These are phyloP conservation scores for Cyberlindnera petersonii DNA, from an alignment of 805 yeast genomes.

Conservation along the genomic window DNA sequence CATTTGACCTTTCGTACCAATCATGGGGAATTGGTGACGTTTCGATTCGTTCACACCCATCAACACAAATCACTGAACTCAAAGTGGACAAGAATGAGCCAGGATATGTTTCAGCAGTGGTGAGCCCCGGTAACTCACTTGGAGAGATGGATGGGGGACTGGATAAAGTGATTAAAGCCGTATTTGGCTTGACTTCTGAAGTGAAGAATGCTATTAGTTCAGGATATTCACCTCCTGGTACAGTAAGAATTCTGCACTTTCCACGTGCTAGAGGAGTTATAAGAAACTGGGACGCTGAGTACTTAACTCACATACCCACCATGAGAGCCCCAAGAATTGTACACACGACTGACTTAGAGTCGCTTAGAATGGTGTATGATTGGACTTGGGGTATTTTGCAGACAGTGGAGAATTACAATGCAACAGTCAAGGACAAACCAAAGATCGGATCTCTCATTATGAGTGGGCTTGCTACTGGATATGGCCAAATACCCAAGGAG, in stretches of 20 bases:
- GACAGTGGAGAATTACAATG: slow-evolving; percentile 7
- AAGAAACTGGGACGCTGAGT: slow-evolving; percentile 29
- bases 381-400: slow-evolving; percentile 35
- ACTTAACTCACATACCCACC: slow-evolving; percentile 37
- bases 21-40: neutral
- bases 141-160: slow-evolving; percentile 41
- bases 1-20: slow-evolving; percentile 2
- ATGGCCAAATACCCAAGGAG: slow-evolving; percentile 32
- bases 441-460: slow-evolving; percentile 23
- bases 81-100: neutral
- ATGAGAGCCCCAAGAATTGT: slow-evolving; percentile 34
- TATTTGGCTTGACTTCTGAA: slow-evolving; percentile 22
- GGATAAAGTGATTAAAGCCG: slow-evolving; percentile 32
- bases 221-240: slow-evolving; percentile 26
- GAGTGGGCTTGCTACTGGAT: slow-evolving; percentile 41
- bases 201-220: slow-evolving; percentile 25
- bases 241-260: slow-evolving; percentile 1
- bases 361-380: slow-evolving; percentile 32
- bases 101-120: slow-evolving; percentile 23
- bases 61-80: neutral
- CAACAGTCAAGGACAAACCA: slow-evolving; percentile 4
- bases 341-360: slow-evolving; percentile 8
- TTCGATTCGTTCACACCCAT: neutral
- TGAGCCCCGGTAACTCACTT: slow-evolving; percentile 39
- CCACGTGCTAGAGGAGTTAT: slow-evolving; percentile 8